Percentiles rank a stretch among this genome's conserved stretches.
These are phyloP conservation scores for Dendrobium catenatum DNA, from an alignment of 106 monocot species.

Conservation along the genomic window DNA sequence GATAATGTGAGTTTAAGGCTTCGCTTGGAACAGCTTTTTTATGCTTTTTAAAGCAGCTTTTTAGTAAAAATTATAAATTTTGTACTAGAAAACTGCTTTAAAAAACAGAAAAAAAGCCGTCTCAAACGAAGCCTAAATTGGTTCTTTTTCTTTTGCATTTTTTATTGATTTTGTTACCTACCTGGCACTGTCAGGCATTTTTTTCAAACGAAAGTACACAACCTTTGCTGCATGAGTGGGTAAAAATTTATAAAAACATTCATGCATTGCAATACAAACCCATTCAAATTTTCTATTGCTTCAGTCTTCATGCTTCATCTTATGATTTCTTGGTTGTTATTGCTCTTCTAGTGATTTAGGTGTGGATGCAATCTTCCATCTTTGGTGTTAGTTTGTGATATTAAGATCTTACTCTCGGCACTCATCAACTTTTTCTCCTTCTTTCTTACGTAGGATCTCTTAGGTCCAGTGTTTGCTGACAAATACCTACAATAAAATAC, in stretches of 20 bases:
- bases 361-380: not conserved
- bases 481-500: not conserved
- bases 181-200: not conserved
- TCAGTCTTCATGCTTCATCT: not conserved
- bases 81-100: too few species aligned
- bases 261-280: not conserved
- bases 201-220: not conserved
- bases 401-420: not conserved
- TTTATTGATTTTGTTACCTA: slow-evolving; percentile 1
- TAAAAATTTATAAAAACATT: not conserved
- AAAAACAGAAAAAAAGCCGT: too few species aligned
- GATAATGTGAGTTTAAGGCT: slow-evolving; percentile 37
- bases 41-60: too few species aligned
- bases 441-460: not conserved
- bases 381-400: not conserved
- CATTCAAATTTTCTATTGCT: not conserved
- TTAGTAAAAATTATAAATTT: too few species aligned
- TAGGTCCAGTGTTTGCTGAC: not conserved
- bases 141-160: not conserved
- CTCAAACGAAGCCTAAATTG: not conserved
- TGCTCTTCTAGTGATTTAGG: not conserved
- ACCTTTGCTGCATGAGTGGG: not conserved
- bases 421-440: not conserved
- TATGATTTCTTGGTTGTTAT: not conserved
- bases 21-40: too few species aligned